A percentile compares a stretch with the other conserved stretches of the same genome.
These are phyloP conservation scores for Cladosporium velox DNA, from an alignment of 2,329 filamentous ascomycete genomes.

Conservation along the genomic window DNA sequence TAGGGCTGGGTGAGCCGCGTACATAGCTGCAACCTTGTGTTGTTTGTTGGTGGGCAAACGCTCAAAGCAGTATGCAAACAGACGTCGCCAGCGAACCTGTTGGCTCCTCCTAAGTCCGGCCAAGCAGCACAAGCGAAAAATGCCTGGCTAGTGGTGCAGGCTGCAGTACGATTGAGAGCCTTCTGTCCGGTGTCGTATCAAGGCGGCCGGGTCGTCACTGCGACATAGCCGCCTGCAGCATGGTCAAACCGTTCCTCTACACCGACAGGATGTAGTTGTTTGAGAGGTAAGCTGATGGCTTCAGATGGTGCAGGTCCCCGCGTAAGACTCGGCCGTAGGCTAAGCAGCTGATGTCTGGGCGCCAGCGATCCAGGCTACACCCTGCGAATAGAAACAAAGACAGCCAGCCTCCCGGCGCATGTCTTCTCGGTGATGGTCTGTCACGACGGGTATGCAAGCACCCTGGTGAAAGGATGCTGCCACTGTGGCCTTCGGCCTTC, in stretches of 20 bases:
- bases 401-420: conserved; percentile 6
- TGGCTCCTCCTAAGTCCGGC: neutral
- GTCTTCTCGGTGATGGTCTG: conserved; percentile 7
- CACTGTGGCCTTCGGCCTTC: conserved; percentile 1
- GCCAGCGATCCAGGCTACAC: neutral
- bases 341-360: conserved; percentile 12
- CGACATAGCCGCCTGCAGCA: neutral
- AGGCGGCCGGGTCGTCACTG: neutral
- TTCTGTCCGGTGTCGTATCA: conserved; percentile 6
- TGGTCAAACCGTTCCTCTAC: neutral
- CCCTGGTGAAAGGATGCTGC: conserved; percentile 9
- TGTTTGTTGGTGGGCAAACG: neutral
- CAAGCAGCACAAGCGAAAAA: neutral
- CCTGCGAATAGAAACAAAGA: conserved; percentile 1
- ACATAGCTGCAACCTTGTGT: neutral
- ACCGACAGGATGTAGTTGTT: neutral
- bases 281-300: conserved; percentile 10
- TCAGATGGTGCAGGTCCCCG: neutral
- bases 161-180: neutral
- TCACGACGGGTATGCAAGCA: conserved; percentile 14
- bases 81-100: neutral
- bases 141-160: neutral
- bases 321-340: neutral
- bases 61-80: neutral
- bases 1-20: neutral